A percentile compares a stretch with the other conserved stretches of the same genome.
Evolutionary conservation across 2,329 filamentous ascomycete genomes (phyloP).

Genomic region (Colletotrichum spaethianum): DNA sequence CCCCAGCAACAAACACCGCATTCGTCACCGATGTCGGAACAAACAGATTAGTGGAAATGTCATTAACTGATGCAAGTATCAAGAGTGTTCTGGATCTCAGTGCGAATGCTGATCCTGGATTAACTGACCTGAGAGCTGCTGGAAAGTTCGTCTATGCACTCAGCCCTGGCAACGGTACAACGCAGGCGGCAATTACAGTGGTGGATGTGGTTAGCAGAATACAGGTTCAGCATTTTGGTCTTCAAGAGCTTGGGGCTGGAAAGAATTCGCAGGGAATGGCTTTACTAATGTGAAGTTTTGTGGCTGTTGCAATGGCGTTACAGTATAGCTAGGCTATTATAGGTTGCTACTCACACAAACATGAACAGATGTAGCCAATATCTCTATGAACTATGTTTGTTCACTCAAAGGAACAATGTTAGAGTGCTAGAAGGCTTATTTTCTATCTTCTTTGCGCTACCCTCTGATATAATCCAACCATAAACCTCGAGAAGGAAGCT

Average conservation of each 20-base stretch:
- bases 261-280: slow-evolving; percentile 38
- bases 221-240: slow-evolving; percentile 27
- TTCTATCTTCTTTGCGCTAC: too few species aligned
- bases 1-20: slow-evolving; percentile 60
- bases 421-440: too few species aligned
- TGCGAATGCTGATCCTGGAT: slow-evolving; percentile 63
- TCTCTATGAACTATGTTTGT: not conserved
- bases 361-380: not conserved
- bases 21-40: slow-evolving; percentile 71
- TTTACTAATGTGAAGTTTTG: not conserved
- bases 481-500: too few species aligned
- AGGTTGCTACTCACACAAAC: not conserved
- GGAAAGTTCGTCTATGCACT: slow-evolving; percentile 72
- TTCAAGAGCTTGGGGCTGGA: slow-evolving; percentile 3
- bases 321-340: not conserved
- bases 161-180: slow-evolving; percentile 64
- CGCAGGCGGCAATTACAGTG: slow-evolving; percentile 53
- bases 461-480: too few species aligned
- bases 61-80: slow-evolving; percentile 62
- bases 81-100: slow-evolving; percentile 58
- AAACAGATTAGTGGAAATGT: slow-evolving; percentile 71
- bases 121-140: slow-evolving; percentile 67
- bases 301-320: rapidly evolving
- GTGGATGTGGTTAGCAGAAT: slow-evolving; percentile 48
- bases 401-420: too few species aligned